Evolutionary conservation across 306 rosid species (phyloP), one percentile per base, ranked within the genome.

Genomic region (Quercus berberidifolia): DNA sequence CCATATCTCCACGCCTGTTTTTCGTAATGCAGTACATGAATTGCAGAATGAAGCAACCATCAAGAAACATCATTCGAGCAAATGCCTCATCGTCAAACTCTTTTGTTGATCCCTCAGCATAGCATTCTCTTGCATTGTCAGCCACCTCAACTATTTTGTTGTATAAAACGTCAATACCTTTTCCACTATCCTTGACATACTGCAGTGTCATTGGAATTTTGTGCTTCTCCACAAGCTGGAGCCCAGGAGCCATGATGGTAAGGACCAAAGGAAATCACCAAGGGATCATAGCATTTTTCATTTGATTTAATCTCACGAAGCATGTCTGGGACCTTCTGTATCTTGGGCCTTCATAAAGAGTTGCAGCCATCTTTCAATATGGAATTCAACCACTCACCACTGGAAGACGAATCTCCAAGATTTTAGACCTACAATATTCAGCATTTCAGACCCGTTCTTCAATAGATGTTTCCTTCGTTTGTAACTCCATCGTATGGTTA

Each of bases 1-100:
- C 6, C 5, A 69, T 1, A 11, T 43, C 0, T 23, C 7, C 14
- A 0, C 17, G 35, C 3, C 33, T 0, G 0, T 3, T 0, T 4
- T 33, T 3, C 3, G 17, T 11, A 25, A 2, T 1, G 4, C 51
- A 19, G 35, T 49, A 21, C 2, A 69, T 70, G 65, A 69, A 60
- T 23, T 76, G 58, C 4, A 81, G 20, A 2, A 23, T 18, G 1
- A 57, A 70, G 26, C 74, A 70, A 2, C 64, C 71, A 74, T 80
- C 72, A 6, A 80, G 5, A 51, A 74, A 57, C 70, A 74, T 2
- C 58, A 54, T 15, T 23, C 14, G 20, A 0, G 57, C 28, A 5
- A 75, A 52, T 12, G 3, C 2, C 10, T 20, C 12, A 1, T 69
- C 25, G 1, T 33, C 35, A 4, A 21, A 19, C 6, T 28, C 11